Evolutionary conservation across 805 yeast species (phyloP), one percentile per base, ranked within the genome.

Genomic region (Henningerozyma blattae): DNA sequence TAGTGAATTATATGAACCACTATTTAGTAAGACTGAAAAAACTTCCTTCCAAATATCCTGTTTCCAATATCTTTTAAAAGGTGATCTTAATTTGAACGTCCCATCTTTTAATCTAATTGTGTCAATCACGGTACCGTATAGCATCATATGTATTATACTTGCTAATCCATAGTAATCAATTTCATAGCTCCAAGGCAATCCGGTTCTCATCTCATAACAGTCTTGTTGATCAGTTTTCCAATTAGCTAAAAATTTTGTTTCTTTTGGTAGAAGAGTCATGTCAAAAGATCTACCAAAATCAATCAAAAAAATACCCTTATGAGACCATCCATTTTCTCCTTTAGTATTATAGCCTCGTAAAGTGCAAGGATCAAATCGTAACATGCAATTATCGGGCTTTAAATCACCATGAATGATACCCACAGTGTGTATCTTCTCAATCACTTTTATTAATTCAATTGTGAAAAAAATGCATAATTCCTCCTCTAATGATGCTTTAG

Each of bases 101-200:
- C 56, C 59, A 7, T 46, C 46, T 10, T 44, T 38, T 17, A 52
- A 41, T 15, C 50, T 47, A 1, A 50, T 52, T 0, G 71, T 62
- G 31, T 68, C 70, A 19, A 85, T 76, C 35, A 67, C 66, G 12
- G 65, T 61, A 0, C 93, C 93, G 61, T 76, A 85, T 14, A 86
- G 59, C 66, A 86, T 57, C 0, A 76, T 67, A 46, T 85, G 89
- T 2, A 84, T 60, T 0, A 81, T 70, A 22, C 75, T 69, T 0
- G 95, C 95, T 15, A 83, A 41, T 0, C 95, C 95, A 52, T 69
- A 80, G 50, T 84, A 84, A 56, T 86, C 96, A 3, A 78, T 76
- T 49, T 86, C 85, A 47, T 68, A 82, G 2, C 72, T 69, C 93
- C 94, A 86, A 0, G 79, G 68, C 33, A 62, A 47, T 4, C 67